Base-by-base conservation (phyloP, 495 filamentous ascomycete species). In the Hypomontagnella monticulosa region DNA sequence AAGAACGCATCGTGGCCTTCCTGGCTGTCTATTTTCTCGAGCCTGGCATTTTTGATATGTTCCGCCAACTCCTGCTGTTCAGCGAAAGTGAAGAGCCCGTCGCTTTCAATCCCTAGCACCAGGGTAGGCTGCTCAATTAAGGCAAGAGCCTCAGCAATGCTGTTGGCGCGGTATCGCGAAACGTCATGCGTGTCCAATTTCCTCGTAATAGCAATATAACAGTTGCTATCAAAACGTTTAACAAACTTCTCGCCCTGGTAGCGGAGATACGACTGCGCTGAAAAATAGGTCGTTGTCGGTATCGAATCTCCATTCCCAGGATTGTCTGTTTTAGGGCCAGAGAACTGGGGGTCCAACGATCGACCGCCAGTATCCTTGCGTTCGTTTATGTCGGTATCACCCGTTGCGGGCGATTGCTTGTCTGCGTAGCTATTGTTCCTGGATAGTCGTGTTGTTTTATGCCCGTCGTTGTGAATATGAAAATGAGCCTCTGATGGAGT, bases 151-250 rank as follows among this genome's bases (percentile, higher is more conserved):
- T 89, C 85, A 12, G 81, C 78, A 19, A 97, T 84, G 12, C 85
- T 86, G 40, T 80, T 69, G 12, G 82, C 78, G 15, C 93, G 87
- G 64, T 88, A 83, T 18, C 93, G 85, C 16, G 91, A 93, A 23
- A 99, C 86, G 72, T 99, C 95, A 73, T 99, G 95, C 2, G 95
- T 99, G 71, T 99, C 95, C n/a, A 99, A 87, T 76, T 99, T 99
- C 60, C 95, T 91, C 4, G 95, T 98, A 75, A 98, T 97, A 61
- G 95, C 93, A 57, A 99, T 98, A 78, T 99, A 99, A 80, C 95
- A 98, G 73, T 99, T 99, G 64, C 92, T 90, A 76, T 99, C 95
- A 73, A 97, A 99, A 5, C 95, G 89, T 71, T 92, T 93, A 63
- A 97, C 94, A 73, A 99, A 99, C 76, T 99, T 99, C 54, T 89